These are phyloP conservation scores for Hansfordia pulvinata DNA, from an alignment of 2,329 filamentous ascomycete genomes.

Conservation along the genomic window DNA sequence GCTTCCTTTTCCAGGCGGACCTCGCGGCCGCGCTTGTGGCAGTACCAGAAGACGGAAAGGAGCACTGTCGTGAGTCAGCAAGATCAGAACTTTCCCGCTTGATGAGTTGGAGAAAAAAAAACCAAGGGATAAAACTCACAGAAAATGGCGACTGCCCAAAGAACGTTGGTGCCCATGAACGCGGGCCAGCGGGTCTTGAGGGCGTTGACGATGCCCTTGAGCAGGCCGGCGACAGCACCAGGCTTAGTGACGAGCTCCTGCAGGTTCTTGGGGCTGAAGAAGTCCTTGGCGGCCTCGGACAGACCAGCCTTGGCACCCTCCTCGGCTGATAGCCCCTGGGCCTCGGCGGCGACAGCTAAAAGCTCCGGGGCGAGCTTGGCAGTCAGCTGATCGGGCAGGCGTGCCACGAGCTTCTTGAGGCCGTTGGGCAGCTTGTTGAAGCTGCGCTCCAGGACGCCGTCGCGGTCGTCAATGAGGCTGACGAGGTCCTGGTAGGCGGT, in stretches of 20 bases:
- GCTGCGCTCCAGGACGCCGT: conserved; percentile 42
- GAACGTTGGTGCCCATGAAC: conserved; percentile 78
- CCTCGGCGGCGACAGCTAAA: conserved; percentile 64
- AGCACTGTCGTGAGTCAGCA: conserved; percentile 42
- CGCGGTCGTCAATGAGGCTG: conserved; percentile 43
- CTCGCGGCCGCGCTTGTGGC: conserved; percentile 87
- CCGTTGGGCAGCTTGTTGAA: conserved; percentile 61
- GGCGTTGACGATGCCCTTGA: conserved; percentile 83
- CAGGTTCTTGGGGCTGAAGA: conserved; percentile 58
- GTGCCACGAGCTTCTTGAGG: conserved; percentile 75
- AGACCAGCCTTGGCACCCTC: conserved; percentile 22
- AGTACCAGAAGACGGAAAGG: conserved; percentile 95
- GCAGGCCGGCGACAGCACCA: conserved; percentile 69
- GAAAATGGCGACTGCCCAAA: conserved; percentile 82
- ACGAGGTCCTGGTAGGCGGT: conserved; percentile 87
- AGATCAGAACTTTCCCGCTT: neutral
- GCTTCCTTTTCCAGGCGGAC: conserved; percentile 56
- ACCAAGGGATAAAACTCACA: conserved; percentile 38
- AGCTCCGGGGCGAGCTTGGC: conserved; percentile 67
- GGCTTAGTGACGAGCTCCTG: conserved; percentile 75
- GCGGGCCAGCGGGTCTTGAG: conserved; percentile 81
- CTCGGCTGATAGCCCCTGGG: conserved; percentile 49
- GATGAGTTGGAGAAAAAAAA: neutral
- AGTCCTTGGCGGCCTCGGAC: conserved; percentile 49
- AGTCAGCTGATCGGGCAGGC: conserved; percentile 71